Base-by-base conservation (phyloP, 73 alveolate species). In the Paramecium caudatum region DNA sequence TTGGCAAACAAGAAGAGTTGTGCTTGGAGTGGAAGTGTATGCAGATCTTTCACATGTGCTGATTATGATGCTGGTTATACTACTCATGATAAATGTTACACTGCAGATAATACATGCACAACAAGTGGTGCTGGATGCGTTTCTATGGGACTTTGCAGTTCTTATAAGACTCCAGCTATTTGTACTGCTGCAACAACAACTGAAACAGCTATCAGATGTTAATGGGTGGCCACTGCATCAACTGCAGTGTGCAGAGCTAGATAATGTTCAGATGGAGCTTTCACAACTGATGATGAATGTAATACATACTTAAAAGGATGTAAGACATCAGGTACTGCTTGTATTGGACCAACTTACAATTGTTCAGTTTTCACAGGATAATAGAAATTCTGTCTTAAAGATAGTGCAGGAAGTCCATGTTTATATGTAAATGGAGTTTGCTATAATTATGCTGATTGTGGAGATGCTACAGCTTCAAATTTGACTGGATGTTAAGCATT, bases 51-150 rank as follows among this genome's bases (percentile, higher is more conserved):
- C 13, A 65, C 83, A 33, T 65, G 83, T 33, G 83, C 47, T 3
- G 83, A 65, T 65, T 36, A 33, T 33, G 47, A 30, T 33, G 83
- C 33, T 25, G 6, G 50, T 9, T 5, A 32, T 33, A 13, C 83
- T 9, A 65, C 61, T 33, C 83, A 65, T 15, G 39, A 65, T 13
- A 49, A 30, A 32, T 65, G 83, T 19, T 13, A 33, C 0, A 49
- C 32, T 13, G 34, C 16, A 13, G 49, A 33, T 65, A 3, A 2
- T 0, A 30, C 83, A 39, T 74, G 88, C n/a, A 74, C 88, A 34
- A 74, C 88, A 0, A 41, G 15, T 12, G 88, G 88, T 0, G 88
- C 88, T 37, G 88, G 88, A 16, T 74, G 88, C 32, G 48, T 74
- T 4, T 16, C 88, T 3, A n/a, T 41, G 0, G 88, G 68, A 16